These are phyloP conservation scores for Kuraishia ogatae DNA, from an alignment of 805 yeast species.

Conservation along the genomic window DNA sequence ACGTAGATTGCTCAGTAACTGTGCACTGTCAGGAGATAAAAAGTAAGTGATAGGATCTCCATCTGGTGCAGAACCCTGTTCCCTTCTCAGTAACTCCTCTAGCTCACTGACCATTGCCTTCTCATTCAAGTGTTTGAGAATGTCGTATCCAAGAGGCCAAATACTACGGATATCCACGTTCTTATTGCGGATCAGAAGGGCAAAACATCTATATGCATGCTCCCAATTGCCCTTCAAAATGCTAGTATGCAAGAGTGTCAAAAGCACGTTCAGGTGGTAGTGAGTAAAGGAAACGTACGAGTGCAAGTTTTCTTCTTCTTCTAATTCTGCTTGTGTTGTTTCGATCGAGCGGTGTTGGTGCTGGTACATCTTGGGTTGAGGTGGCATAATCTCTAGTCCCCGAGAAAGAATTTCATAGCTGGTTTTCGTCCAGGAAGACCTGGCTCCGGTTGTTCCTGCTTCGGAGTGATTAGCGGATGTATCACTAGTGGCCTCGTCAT, in stretches of 20 bases:
- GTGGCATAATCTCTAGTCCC: not conserved
- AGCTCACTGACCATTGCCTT: slow-evolving; percentile 3
- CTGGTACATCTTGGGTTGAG: not conserved
- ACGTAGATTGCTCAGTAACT: not conserved
- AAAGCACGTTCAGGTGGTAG: slow-evolving; percentile 20
- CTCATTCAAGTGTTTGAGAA: slow-evolving; percentile 26
- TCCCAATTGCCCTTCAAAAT: slow-evolving; percentile 44
- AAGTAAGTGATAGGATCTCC: not conserved
- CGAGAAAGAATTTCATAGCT: not conserved
- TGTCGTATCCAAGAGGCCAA: slow-evolving; percentile 60
- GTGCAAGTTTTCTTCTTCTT: not conserved
- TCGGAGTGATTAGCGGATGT: not conserved
- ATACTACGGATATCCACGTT: slow-evolving; percentile 43
- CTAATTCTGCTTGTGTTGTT: not conserved
- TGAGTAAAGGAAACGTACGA: slow-evolving; percentile 2
- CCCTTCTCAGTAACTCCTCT: not conserved
- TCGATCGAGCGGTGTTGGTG: not conserved
- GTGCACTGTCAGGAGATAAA: not conserved
- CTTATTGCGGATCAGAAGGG: slow-evolving; percentile 38
- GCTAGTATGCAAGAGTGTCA: slow-evolving; percentile 38
- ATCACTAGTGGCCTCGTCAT: not conserved
- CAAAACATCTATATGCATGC: slow-evolving; percentile 42
- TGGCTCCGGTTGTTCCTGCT: not conserved
- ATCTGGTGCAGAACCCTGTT: not conserved
- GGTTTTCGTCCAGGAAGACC: not conserved